Base-by-base conservation (phyloP, 2,329 filamentous ascomycete genomes). In the Fusarium camptoceras region DNA sequence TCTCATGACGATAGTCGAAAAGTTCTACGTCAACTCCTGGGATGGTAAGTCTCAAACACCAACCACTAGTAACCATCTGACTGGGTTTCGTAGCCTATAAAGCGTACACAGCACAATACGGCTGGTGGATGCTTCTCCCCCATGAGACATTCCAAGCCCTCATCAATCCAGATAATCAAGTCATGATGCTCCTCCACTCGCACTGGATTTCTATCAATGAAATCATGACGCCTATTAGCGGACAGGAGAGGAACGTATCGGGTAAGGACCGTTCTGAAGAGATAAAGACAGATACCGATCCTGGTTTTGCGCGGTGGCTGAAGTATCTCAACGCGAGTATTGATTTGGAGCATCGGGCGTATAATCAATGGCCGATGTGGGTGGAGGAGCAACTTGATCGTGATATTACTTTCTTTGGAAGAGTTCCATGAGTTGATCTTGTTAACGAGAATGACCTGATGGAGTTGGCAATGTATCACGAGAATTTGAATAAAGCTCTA, bases 61-160 rank as follows among this genome's bases (percentile, higher is more conserved):
- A 4, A 37, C 12, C 6, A 34, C 8, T 1, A n/a, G 34, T 4
- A 31, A 12, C 14, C n/a, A 49, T 44, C 51, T 72, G 56, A 72
- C 50, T 48, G 12, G 37, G 16, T 8, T 16, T 20, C 14, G 7
- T 41, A 86, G 86, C 85, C 18, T 87, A 87, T 72, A 79, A 83
- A 65, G 78, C 82, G n/a, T 81, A 87, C 55, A 80, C 80, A 43
- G 77, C 80, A 56, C 85, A 87, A 70, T 88, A 86, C 73, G 80
- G 75, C 6, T 88, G 86, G 86, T 88, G 86, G 86, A 88, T 88
- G 81, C 81, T 85, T 75, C 80, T 88, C 10, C 83, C 85, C 11
- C 86, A 88, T 68, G 79, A 81, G 37, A 78, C 82, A 49, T 88
- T 88, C 75, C 82, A 84, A 66, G 78, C 79, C 51, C 76, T 88